phyloP scores from a whole-genome alignment of 805 yeast species.

The Hanseniaspora pseudoguilliermondii region DNA sequence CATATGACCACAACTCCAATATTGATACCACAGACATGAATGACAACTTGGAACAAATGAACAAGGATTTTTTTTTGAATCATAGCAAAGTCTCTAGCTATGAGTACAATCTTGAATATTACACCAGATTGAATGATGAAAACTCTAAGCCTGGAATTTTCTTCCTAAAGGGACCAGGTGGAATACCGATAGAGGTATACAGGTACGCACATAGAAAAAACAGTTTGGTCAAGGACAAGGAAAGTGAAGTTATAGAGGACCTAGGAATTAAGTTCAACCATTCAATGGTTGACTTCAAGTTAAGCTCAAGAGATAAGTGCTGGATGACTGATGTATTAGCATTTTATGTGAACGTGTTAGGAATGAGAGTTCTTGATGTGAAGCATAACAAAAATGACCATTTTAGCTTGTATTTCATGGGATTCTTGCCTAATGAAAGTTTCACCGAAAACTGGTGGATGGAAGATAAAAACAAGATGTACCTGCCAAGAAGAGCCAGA shows the following conservation, averaged over 20 bases:
- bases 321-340: slow-evolving; percentile 64
- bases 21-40: not conserved
- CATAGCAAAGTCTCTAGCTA: too few relatives aligned
- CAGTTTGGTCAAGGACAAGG: slow-evolving; percentile 13
- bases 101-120: slow-evolving; percentile 36
- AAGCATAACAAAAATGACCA: slow-evolving; percentile 51
- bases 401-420: slow-evolving; percentile 76
- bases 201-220: slow-evolving; percentile 32
- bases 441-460: not conserved
- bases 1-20: not conserved
- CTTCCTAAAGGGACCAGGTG: slow-evolving; percentile 87
- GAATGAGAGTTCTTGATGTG: slow-evolving; percentile 59
- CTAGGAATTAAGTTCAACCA: slow-evolving; percentile 49
- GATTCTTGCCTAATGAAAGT: slow-evolving; percentile 30
- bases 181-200: slow-evolving; percentile 89
- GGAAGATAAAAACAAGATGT: not conserved
- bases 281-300: slow-evolving; percentile 66
- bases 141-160: slow-evolving; percentile 78
- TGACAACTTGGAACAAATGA: not conserved
- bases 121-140: slow-evolving; percentile 77
- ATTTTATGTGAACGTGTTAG: slow-evolving; percentile 68
- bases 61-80: not conserved
- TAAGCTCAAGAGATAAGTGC: not conserved
- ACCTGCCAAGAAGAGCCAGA: not conserved
- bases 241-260: slow-evolving; percentile 13